phyloP scores from a whole-genome alignment of 768 basidiomycete species.

The Lactifluus piperatus region DNA sequence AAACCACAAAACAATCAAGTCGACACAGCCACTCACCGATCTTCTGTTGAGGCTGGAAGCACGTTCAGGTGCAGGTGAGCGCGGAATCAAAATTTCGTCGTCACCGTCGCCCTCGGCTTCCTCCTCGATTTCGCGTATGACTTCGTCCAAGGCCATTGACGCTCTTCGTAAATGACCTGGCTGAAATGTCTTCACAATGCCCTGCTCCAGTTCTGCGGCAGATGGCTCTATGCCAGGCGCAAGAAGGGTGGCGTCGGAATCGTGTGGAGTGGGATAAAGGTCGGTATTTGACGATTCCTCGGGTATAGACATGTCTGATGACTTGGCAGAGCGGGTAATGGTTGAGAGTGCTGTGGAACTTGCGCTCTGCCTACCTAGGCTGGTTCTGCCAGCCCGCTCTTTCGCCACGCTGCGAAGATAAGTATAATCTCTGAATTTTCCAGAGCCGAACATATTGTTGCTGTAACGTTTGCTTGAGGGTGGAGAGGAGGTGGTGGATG shows the following conservation, averaged over 20 bases:
- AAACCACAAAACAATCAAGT: not conserved
- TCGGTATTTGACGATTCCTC: constrained; percentile 10
- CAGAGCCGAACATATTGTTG: constrained; percentile 81
- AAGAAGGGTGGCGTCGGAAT: constrained; percentile 6
- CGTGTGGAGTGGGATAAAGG: constrained; percentile 6
- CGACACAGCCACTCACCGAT: constrained; percentile 14
- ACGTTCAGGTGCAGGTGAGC: constrained; percentile 34
- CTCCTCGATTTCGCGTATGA: constrained; percentile 68
- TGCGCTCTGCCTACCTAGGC: constrained; percentile 31
- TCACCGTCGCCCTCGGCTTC: constrained; percentile 38
- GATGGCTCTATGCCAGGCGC: constrained; percentile 23
- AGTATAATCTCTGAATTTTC: constrained; percentile 65
- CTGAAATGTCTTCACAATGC: constrained; percentile 41
- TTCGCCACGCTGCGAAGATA: constrained; percentile 53
- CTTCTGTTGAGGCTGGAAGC: constrained; percentile 9
- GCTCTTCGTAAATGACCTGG: constrained; percentile 50
- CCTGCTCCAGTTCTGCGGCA: constrained; percentile 31
- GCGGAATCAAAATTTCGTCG: constrained; percentile 69
- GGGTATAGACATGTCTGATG: constrained; percentile 10
- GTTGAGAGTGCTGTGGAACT: constrained; percentile 11
- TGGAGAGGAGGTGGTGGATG: constrained; percentile 32
- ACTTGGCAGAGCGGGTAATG: constrained; percentile 4
- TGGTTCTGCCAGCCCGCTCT: constrained; percentile 28
- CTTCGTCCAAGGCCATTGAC: constrained; percentile 67
- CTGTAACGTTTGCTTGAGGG: constrained; percentile 61